These are phyloP conservation scores for Botryotinia narcissicola DNA, from an alignment of 2,329 filamentous ascomycete genomes.

Conservation along the genomic window DNA sequence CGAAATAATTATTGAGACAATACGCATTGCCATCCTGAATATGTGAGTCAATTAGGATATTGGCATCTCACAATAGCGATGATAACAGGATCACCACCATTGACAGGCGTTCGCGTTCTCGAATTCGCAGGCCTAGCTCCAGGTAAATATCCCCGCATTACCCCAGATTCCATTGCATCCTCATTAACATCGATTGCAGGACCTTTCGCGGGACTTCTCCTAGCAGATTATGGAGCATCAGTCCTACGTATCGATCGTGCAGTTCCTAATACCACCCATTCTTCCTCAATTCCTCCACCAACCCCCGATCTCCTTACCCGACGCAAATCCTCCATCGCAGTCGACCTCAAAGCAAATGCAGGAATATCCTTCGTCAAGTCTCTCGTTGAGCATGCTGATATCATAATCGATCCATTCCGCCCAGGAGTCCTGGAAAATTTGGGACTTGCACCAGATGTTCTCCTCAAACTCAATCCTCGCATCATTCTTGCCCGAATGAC, in stretches of 20 bases:
- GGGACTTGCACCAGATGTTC: conserved; percentile 66
- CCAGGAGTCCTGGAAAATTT: conserved; percentile 86
- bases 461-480: conserved; percentile 67
- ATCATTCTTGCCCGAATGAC: conserved; percentile 84
- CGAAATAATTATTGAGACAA: background rate
- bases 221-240: conserved; percentile 84
- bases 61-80: background rate
- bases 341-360: conserved; percentile 69
- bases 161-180: conserved; percentile 20
- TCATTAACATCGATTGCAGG: conserved; percentile 47
- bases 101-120: conserved; percentile 59
- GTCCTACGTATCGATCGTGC: conserved; percentile 82
- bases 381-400: conserved; percentile 63
- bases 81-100: conserved; percentile 42
- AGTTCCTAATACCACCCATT: conserved; percentile 45
- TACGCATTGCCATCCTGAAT: background rate
- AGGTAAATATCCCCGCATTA: conserved; percentile 47
- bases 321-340: conserved; percentile 74
- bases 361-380: conserved; percentile 66
- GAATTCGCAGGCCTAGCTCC: conserved; percentile 64
- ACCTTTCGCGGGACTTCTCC: conserved; percentile 83
- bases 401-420: conserved; percentile 90
- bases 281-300: conserved; percentile 44
- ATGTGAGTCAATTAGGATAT: background rate
- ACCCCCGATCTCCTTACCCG: conserved; percentile 73